Percentiles rank a stretch among this genome's conserved stretches.
Evolutionary conservation across 306 rosid species (phyloP).

Genomic region (Amphicarpaea edgeworthii): DNA sequence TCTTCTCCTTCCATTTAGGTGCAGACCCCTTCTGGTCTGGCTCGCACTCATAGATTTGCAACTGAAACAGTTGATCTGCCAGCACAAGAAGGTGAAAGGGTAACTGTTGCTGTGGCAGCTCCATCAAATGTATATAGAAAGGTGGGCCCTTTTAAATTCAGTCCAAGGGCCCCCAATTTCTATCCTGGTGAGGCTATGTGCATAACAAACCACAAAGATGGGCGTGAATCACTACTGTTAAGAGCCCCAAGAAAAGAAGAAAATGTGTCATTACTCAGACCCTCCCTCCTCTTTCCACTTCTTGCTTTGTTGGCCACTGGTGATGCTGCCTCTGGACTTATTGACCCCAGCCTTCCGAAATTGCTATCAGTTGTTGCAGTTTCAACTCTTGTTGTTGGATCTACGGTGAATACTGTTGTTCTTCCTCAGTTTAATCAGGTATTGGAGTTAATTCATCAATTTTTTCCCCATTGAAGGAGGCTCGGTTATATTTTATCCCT

Average conservation of each 20-base stretch:
- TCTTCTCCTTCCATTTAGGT: constrained; percentile 60
- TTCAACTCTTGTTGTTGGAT: constrained; percentile 82
- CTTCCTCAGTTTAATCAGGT: constrained; percentile 83
- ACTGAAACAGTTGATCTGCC: constrained; percentile 95
- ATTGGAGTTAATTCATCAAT: constrained; percentile 37
- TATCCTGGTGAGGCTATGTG: constrained; percentile 92
- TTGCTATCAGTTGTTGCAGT: constrained; percentile 73
- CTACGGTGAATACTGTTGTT: constrained; percentile 70
- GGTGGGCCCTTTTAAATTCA: constrained; percentile 84
- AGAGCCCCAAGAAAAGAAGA: constrained; percentile 83
- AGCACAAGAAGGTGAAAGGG: constrained; percentile 94
- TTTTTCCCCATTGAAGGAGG: constrained; percentile 12
- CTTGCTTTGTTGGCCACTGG: constrained; percentile 82
- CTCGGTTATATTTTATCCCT: constrained; percentile 33
- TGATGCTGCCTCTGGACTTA: constrained; percentile 87
- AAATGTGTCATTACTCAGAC: constrained; percentile 66
- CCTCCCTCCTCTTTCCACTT: constrained; percentile 76
- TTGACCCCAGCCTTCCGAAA: constrained; percentile 89
- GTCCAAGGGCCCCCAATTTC: constrained; percentile 78
- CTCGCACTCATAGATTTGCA: constrained; percentile 93
- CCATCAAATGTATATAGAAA: constrained; percentile 78
- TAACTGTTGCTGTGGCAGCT: constrained; percentile 89
- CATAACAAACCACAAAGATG: constrained; percentile 92
- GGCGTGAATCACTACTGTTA: constrained; percentile 82
- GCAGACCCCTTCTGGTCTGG: constrained; percentile 89